Base-by-base conservation (phyloP, 2,329 filamentous ascomycete genomes). In the Colletotrichum sublineola region DNA sequence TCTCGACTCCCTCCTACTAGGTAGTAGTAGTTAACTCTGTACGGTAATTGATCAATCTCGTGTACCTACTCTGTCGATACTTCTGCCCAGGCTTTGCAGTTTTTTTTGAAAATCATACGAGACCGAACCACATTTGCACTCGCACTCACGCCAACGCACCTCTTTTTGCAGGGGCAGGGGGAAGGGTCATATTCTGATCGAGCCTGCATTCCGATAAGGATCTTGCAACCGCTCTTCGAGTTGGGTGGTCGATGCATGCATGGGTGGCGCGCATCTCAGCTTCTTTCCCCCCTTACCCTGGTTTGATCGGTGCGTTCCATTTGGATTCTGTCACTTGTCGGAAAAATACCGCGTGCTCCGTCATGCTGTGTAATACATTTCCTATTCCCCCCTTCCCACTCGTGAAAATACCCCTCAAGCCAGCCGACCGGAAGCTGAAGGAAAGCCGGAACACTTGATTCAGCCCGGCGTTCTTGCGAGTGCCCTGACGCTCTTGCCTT, bases 231-330 rank as follows among this genome's bases (percentile, higher is more conserved):
- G 46, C 46, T 40, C 20, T n/a, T 50, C 33, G 60, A 50, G 60
- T 14, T 52, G 44, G 29, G 44, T 48, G 31, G 42, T 11, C 15
- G 14, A 31, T 46, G 38, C 55, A 11, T 46, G 46, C 44, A 46
- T 46, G 44, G 18, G 44, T 46, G 60, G 33, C 50, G 33, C 46
- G n/a, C 55, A 57, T 57, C 31, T 52, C 44, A n/a, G 24, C 53
- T 31, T 20, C 12, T 31, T 14, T 8, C 29, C 60, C 14, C 44
- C 33, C 44, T 42, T 24, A n/a, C 53, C 31, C 33, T 57, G 65
- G 8, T 29, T 63, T 48, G 65, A 58, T 68, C 64, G 52, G 33
- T 68, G 50, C 64, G 33, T 68, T 60, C 58, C 68, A 58, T 71
- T 68, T 58, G 63, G 5, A 12, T 29, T 52, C 24, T 12, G 33